Evolutionary conservation across 306 rosid species (phyloP), one percentile per base, ranked within the genome.

Genomic region (Benincasa hispida): DNA sequence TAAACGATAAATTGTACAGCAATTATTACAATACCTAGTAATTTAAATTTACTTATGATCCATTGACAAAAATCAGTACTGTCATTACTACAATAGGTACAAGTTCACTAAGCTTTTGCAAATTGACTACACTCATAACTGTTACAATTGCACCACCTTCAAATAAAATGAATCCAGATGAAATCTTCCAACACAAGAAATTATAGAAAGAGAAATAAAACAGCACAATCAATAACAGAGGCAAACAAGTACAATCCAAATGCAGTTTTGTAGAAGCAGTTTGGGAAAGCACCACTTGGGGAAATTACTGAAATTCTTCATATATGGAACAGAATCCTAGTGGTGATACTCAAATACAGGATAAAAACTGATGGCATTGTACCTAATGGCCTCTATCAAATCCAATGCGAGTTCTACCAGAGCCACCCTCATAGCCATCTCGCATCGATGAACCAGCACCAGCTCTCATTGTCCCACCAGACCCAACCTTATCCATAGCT

Each of bases 401-500:
- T 57, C 98, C 94, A 77, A 94, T 90, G 63, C 92, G 91, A 39
- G 89, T 86, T 79, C 96, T 85, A 67, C 95, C 81, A 21, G 93
- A 94, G 58, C 95, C 91, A 77, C 92, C 88, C 3, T 90, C 96
- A 10, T 86, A 21, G 53, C 89, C 85, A 50, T 90, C 98, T 58
- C 93, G 76, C 87, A 82, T 90, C 4, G 94, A 88, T 47, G 96
- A 91, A 34, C 97, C 98, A n/a, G 82, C 95, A 63, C 93, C 88
- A 18, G 97, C 97, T 79, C 91, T 87, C 95, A 94, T 90, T 4
- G 93, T 89, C 54, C 97, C 93, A 67, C 97, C 92, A 21, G 83
- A 63, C 42, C 93, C 95, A 42, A 91, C 89, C 48, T 87, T 89
- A 0, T 90, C 92, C 80, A 86, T 80, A 65, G 92, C 94, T 72